A percentile compares a stretch with the other conserved stretches of the same genome.
These are phyloP conservation scores for Salix caprea DNA, from an alignment of 345 rosid genomes.

Conservation along the genomic window DNA sequence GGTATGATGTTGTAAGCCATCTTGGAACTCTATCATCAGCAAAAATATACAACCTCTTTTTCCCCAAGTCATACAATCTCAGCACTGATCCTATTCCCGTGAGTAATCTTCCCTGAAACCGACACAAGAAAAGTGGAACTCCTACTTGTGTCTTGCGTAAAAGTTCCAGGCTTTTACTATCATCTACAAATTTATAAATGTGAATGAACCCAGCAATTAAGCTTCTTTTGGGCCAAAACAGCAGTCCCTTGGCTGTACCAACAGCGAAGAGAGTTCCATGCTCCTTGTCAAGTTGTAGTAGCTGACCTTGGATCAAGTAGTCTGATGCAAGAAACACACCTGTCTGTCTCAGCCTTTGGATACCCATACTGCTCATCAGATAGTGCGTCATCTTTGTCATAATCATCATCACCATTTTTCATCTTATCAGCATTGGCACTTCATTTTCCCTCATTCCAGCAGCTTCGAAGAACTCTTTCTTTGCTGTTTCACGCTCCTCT, in stretches of 20 bases:
- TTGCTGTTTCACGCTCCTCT: constrained; percentile 94
- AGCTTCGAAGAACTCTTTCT: constrained; percentile 79
- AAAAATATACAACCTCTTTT: constrained; percentile 56
- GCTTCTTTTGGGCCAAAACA: constrained; percentile 77
- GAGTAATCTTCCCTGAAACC: constrained; percentile 71
- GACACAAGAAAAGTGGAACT: constrained; percentile 75
- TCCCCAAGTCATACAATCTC: no score
- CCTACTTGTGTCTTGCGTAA: constrained; percentile 96
- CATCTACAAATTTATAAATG: constrained; percentile 40
- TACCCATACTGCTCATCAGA: constrained; percentile 96
- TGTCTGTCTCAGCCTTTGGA: no score
- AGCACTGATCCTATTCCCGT: no score
- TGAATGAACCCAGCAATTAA: constrained; percentile 70
- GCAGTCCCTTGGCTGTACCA: constrained; percentile 84
- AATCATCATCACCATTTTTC: constrained; percentile 65
- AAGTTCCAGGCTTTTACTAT: constrained; percentile 55
- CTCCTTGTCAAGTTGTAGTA: constrained; percentile 83
- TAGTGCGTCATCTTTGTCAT: constrained; percentile 61
- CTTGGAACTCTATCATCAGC: constrained; percentile 93
- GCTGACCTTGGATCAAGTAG: constrained; percentile 83
- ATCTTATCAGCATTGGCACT: constrained; percentile 51
- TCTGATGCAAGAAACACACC: constrained; percentile 61
- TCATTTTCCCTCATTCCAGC: constrained; percentile 71
- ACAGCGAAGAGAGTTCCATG: constrained; percentile 85
- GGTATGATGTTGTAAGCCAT: constrained; percentile 74